Evolutionary conservation across 257 asterid genomes (phyloP).

Genomic region (Gardenia jasminoides): DNA sequence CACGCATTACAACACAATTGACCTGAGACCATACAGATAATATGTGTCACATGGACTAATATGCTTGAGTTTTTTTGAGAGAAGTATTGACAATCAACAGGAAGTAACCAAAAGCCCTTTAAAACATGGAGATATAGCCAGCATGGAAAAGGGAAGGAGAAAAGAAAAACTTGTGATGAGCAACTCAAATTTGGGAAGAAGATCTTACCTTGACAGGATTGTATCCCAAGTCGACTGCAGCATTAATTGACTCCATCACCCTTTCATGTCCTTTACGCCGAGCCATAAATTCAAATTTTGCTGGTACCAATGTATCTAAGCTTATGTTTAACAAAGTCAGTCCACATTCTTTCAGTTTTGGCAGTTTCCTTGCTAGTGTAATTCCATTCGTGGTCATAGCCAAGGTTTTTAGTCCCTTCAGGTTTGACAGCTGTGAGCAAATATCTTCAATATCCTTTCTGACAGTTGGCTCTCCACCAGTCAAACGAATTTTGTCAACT

Average conservation of each 20-base stretch:
- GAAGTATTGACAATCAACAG: not conserved
- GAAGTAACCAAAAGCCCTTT: not conserved
- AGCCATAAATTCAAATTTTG: constrained; percentile 89
- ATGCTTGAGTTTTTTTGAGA: not conserved
- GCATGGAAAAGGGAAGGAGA: not conserved
- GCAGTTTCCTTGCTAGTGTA: constrained; percentile 69
- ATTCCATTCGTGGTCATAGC: constrained; percentile 96
- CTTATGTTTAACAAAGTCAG: constrained; percentile 80
- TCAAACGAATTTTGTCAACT: constrained; percentile 81
- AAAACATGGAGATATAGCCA: not conserved
- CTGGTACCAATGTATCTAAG: constrained; percentile 90
- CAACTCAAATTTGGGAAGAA: constrained; percentile 2
- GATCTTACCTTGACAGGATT: constrained; percentile 81
- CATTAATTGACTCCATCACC: constrained; percentile 74
- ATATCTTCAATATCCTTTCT: constrained; percentile 86
- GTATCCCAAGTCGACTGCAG: constrained; percentile 78
- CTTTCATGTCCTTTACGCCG: constrained; percentile 92
- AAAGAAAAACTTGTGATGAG: not conserved
- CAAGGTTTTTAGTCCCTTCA: constrained; percentile 72
- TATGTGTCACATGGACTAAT: not conserved
- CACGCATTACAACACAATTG: constrained; percentile 98
- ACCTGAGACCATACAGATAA: constrained; percentile 50
- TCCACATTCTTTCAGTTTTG: constrained; percentile 74
- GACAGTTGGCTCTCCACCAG: constrained; percentile 94
- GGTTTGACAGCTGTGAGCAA: constrained; percentile 63